Percentiles rank a stretch among this genome's conserved stretches.
phyloP scores from a whole-genome alignment of 208 protist species.

The Eutreptiella sp. region DNA sequence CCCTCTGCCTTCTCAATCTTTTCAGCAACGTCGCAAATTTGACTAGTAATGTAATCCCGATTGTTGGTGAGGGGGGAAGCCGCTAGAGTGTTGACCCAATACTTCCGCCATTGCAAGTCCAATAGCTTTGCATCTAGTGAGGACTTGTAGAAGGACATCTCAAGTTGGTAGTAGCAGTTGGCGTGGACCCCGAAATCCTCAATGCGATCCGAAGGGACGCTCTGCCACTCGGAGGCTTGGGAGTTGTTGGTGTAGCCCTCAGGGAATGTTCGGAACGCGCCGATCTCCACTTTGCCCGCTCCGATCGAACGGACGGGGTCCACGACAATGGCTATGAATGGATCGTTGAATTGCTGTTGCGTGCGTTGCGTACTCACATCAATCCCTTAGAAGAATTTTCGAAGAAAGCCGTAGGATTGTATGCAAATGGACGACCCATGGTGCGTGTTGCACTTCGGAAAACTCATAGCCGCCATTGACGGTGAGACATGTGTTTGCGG shows the following conservation, averaged over 20 bases:
- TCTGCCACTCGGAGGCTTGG: too few species aligned
- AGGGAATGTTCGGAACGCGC: slow-evolving; percentile 93
- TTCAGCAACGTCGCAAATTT: slow-evolving; percentile 50
- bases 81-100: slow-evolving; percentile 80
- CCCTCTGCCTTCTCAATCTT: slow-evolving; percentile 56
- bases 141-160: slow-evolving; percentile 91
- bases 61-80: slow-evolving; percentile 62
- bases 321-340: slow-evolving; percentile 92
- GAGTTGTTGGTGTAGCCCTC: too few species aligned
- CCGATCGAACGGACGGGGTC: slow-evolving; percentile 90
- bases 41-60: slow-evolving; percentile 47
- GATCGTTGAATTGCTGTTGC: slow-evolving; percentile 86
- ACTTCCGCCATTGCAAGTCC: slow-evolving; percentile 81
- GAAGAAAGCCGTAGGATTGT: too few species aligned
- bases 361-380: slow-evolving; percentile 85
- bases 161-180: slow-evolving; percentile 90
- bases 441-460: too few species aligned
- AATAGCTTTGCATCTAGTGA: slow-evolving; percentile 76
- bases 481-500: too few species aligned
- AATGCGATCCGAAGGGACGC: too few species aligned
- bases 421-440: too few species aligned
- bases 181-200: slow-evolving; percentile 93
- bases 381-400: slow-evolving; percentile 92
- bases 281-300: slow-evolving; percentile 87
- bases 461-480: too few species aligned